Evolutionary conservation across 441 rosid genomes (phyloP).

Genomic region (Corymbia citriodora): DNA sequence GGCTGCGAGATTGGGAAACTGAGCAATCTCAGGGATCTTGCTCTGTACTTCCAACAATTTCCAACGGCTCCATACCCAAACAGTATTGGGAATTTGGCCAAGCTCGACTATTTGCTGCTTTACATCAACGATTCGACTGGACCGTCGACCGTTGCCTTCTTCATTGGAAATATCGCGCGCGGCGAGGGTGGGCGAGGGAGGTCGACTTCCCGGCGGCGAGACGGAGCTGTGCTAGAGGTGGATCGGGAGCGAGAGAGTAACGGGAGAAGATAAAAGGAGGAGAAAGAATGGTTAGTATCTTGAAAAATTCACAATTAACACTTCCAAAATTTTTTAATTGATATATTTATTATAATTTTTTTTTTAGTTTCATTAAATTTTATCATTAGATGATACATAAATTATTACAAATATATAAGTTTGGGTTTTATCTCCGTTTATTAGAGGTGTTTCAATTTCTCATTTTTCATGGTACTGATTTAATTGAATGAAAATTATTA

Average conservation of each 20-base stretch:
- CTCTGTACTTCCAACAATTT: conserved; percentile 50
- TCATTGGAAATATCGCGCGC: conserved; percentile 35
- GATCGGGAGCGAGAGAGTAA: not conserved
- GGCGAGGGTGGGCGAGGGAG: not conserved
- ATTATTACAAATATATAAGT: no score
- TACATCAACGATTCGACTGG: conserved; percentile 66
- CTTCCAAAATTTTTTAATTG: no score
- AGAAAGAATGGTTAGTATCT: no score
- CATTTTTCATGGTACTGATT: no score
- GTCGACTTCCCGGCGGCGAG: not conserved
- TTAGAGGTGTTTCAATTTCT: no score
- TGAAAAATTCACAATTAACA: no score
- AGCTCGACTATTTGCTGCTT: conserved; percentile 48
- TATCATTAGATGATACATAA: no score
- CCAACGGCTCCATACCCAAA: conserved; percentile 41
- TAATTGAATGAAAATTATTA: no score
- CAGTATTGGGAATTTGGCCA: conserved; percentile 44
- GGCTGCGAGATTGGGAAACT: conserved; percentile 29
- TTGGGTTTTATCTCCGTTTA: no score
- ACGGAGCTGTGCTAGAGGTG: not conserved
- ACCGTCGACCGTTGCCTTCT: conserved; percentile 26
- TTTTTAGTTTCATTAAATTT: no score
- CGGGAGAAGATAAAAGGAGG: not conserved
- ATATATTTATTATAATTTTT: no score
- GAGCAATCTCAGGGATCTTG: conserved; percentile 43